Evolutionary conservation across 768 basidiomycete species (phyloP).

Genomic region (Nevesoporus exiguus): DNA sequence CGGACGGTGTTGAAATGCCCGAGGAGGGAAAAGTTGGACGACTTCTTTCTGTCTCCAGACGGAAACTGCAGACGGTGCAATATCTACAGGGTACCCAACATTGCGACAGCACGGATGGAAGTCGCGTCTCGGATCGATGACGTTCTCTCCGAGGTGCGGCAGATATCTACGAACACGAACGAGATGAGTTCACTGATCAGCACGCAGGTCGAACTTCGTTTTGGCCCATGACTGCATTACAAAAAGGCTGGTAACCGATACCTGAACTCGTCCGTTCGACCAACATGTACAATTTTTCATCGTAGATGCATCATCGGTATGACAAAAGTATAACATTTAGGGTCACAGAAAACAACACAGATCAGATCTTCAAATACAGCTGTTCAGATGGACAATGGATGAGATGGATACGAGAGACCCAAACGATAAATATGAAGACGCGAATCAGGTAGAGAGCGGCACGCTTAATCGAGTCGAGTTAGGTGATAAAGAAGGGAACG

Average conservation of each 20-base stretch:
- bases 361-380: constrained; percentile 5
- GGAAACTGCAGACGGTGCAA: background rate
- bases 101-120: background rate
- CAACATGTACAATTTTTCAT: background rate
- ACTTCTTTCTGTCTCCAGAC: background rate
- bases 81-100: background rate
- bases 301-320: background rate
- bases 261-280: background rate
- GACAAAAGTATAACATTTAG: background rate
- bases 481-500: constrained; percentile 3
- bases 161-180: background rate
- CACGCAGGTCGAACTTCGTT: background rate
- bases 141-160: background rate
- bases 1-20: background rate
- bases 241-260: too few species aligned
- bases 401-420: background rate
- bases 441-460: background rate
- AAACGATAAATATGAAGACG: background rate
- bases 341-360: background rate
- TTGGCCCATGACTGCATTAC: background rate
- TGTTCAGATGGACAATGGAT: background rate
- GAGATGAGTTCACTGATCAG: background rate
- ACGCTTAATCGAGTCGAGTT: background rate
- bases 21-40: background rate
- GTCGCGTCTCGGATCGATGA: background rate